These are phyloP conservation scores for Parastagonospora avenae DNA, from an alignment of 2,329 filamentous ascomycete species.

Conservation along the genomic window DNA sequence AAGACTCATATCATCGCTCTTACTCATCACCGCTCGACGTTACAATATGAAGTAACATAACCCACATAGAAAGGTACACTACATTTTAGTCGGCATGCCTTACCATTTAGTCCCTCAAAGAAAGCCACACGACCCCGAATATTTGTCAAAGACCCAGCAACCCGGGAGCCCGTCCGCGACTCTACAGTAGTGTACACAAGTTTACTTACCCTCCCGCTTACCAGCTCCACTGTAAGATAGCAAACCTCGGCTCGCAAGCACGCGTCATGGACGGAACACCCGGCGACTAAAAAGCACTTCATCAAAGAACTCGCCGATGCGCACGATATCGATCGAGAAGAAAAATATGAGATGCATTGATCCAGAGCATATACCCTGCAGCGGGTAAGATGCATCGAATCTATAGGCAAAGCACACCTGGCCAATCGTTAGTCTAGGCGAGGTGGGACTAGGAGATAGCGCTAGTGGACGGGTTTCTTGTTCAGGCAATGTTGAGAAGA, in stretches of 20 bases:
- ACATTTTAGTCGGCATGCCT: too few species aligned
- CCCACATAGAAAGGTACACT: too few species aligned
- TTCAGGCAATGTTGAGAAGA: conserved; percentile 34
- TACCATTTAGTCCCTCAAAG: too few species aligned
- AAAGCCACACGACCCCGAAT: neutral
- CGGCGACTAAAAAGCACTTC: neutral
- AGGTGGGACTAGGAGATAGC: neutral
- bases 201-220: neutral
- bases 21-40: too few species aligned
- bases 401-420: neutral
- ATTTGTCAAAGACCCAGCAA: neutral
- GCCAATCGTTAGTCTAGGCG: conserved; percentile 5
- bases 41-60: too few species aligned
- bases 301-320: neutral
- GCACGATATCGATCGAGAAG: neutral
- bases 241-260: neutral
- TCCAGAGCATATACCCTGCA: neutral
- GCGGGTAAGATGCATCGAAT: neutral
- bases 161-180: neutral
- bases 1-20: too few species aligned
- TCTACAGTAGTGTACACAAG: neutral
- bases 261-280: neutral
- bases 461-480: neutral
- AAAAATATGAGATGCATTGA: neutral
- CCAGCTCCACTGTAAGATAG: neutral